Base-by-base conservation (phyloP, 176 grass and related monocot genomes). In the Oryza coarctata region DNA sequence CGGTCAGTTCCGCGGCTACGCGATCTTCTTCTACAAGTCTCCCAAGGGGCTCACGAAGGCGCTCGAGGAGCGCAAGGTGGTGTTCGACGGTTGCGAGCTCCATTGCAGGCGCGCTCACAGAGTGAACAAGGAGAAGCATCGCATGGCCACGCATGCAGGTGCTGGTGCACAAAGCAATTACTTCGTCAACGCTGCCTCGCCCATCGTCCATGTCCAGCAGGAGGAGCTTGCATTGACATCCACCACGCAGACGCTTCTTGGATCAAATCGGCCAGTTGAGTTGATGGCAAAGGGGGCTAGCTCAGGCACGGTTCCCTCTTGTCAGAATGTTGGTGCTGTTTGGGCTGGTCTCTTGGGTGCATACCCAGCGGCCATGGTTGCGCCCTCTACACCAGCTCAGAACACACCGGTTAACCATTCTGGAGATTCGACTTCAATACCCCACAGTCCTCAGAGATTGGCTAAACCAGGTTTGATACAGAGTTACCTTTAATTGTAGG, bases 1-100 rank as follows among this genome's bases (percentile, higher is more conserved):
- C 0, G 73, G 84, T 9, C 64, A 68, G 32, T 83, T 89, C 29
- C 68, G 73, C 8, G 84, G 92, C 12, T 89, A 82, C 39, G 84
- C 89, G 20, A 91, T 84, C 49, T 91, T 94, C 80, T 55, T 83
- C 3, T 91, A 89, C 71, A 89, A 87, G 92, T 75, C 72, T 3
- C 18, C 50, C 3, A 61, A 87, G 25, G 89, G 86, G 60, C 82
- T 83, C 55, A 65, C 34, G 8, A 89, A 75, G 75, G 87, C 84
- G 5, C 77, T 94, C 7, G 81, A 94, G 71, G 89, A 92, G 68
- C 84, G 81, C 6, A 73, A 68, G 55, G 87, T 92, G 81, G 52
- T 76, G 71, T 89, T 89, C 68, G 84, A 92, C 34, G 87, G 89
- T 15, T 87, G 79, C 43, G 65, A 89, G 84, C 68, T 94, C 74